Evolutionary conservation across 192 early-diverging fungal species (phyloP).

Genomic region (Funneliformis mosseae): DNA sequence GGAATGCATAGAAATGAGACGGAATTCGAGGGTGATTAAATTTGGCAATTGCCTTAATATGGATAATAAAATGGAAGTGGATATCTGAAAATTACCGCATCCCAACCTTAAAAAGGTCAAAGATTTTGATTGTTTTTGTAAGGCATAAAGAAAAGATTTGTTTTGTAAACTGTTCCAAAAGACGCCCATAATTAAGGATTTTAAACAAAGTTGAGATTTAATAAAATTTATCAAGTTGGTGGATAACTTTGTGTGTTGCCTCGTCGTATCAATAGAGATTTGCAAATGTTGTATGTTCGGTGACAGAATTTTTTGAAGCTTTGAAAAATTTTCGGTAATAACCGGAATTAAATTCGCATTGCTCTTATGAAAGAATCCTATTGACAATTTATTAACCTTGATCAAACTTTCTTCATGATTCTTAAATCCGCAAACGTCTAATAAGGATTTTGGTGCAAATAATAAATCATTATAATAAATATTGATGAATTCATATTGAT

Average conservation of each 20-base stretch:
- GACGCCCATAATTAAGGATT: not conserved
- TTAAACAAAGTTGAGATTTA: not conserved
- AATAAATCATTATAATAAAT: not conserved
- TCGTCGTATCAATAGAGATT: not conserved
- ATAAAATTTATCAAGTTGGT: not conserved
- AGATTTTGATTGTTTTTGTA: not conserved
- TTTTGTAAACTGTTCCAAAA: not conserved
- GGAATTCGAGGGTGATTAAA: not conserved
- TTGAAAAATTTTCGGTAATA: not conserved
- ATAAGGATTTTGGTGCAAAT: not conserved
- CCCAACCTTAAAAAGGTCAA: not conserved
- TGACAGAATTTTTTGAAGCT: not conserved
- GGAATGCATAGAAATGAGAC: no score
- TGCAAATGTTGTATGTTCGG: not conserved
- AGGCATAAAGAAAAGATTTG: not conserved
- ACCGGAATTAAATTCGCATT: not conserved
- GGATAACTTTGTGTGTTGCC: not conserved
- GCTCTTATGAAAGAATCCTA: not conserved
- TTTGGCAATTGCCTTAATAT: not conserved
- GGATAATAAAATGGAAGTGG: not conserved
- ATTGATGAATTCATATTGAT: not conserved
- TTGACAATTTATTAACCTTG: not conserved
- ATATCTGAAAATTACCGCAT: not conserved
- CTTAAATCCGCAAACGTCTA: not conserved
- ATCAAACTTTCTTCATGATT: not conserved